phyloP scores from a whole-genome alignment of 805 yeast genomes.

The Cyberlindnera subsufficiens region DNA sequence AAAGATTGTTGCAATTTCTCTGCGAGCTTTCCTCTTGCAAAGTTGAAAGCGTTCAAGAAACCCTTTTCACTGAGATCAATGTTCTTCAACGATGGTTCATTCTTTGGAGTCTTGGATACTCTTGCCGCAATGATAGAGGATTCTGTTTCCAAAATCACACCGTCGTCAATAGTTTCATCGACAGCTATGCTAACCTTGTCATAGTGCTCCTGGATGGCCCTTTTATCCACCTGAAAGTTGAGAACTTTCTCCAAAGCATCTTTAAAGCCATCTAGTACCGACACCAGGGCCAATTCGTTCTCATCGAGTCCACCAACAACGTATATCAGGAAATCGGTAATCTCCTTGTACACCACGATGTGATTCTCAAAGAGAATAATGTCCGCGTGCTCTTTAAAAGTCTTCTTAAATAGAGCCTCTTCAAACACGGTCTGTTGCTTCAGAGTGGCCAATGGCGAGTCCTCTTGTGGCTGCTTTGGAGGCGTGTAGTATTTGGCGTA shows the following conservation, averaged over 20 bases:
- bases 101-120: slow-evolving; percentile 81
- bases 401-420: slow-evolving; percentile 59
- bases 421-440: slow-evolving; percentile 78
- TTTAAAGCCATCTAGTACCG: slow-evolving; percentile 67
- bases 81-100: slow-evolving; percentile 54
- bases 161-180: slow-evolving; percentile 93
- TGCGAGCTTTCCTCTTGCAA: slow-evolving; percentile 70
- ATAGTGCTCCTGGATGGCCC: slow-evolving; percentile 71
- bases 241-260: slow-evolving; percentile 79
- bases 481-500: slow-evolving; percentile 80
- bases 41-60: slow-evolving; percentile 76
- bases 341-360: slow-evolving; percentile 81
- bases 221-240: slow-evolving; percentile 64
- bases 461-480: slow-evolving; percentile 33
- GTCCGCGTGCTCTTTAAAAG: slow-evolving; percentile 77
- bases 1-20: slow-evolving; percentile 43
- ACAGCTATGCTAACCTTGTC: slow-evolving; percentile 82
- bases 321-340: slow-evolving; percentile 67
- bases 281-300: slow-evolving; percentile 76
- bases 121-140: slow-evolving; percentile 81
- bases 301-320: slow-evolving; percentile 73
- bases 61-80: slow-evolving; percentile 72
- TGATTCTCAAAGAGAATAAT: slow-evolving; percentile 74
- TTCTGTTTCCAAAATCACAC: slow-evolving; percentile 86
- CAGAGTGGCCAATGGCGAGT: slow-evolving; percentile 25